phyloP scores from a whole-genome alignment of 2,329 filamentous ascomycete species.

The Ilyonectria mors-panacis region DNA sequence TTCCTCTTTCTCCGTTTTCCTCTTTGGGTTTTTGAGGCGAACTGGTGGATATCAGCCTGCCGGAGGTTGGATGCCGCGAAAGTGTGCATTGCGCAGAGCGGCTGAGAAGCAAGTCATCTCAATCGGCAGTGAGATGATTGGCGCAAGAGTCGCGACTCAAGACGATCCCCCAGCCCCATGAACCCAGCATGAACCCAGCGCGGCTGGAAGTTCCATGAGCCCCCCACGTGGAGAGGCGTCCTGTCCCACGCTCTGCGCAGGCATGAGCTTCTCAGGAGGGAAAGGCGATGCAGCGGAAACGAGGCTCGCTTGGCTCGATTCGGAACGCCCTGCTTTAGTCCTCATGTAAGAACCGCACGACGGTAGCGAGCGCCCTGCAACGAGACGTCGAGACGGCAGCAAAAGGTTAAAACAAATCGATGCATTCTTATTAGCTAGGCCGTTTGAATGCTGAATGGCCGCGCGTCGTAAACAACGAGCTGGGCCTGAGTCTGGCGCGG shows the following conservation, averaged over 20 bases:
- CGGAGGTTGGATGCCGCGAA: background rate
- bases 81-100: background rate
- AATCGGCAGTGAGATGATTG: slow-evolving; percentile 1
- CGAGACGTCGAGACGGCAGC: background rate
- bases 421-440: slow-evolving; percentile 1
- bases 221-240: slow-evolving; percentile 3
- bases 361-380: background rate
- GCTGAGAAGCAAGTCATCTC: background rate
- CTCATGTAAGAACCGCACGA: background rate
- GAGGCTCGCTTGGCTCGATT: slow-evolving; percentile 11
- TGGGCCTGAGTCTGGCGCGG: background rate
- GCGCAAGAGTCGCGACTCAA: background rate
- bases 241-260: background rate
- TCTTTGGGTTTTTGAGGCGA: slow-evolving; percentile 2
- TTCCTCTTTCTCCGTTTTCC: background rate
- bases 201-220: too few relatives aligned
- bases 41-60: slow-evolving; percentile 11
- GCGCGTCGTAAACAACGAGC: background rate
- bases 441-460: background rate
- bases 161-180: background rate
- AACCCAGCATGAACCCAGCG: too few relatives aligned
- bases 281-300: background rate
- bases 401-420: background rate
- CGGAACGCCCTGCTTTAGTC: slow-evolving; percentile 24
- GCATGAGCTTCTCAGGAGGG: slow-evolving; percentile 18